phyloP scores from a whole-genome alignment of 2,329 filamentous ascomycete species.

The Cytospora piceae region DNA sequence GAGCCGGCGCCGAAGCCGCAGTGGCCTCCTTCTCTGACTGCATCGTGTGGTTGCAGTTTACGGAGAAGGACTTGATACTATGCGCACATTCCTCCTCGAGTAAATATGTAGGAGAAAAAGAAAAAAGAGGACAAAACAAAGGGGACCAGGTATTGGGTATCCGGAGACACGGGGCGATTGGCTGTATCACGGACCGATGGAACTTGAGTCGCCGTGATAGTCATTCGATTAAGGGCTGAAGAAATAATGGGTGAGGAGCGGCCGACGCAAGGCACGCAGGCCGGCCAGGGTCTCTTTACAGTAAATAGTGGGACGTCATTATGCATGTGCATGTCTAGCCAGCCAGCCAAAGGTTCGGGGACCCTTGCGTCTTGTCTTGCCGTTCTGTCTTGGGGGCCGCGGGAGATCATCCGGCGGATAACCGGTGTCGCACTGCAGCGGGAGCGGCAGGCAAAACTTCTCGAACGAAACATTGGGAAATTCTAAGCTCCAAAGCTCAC shows the following conservation, averaged over 20 bases:
- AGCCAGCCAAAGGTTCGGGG: too few relatives aligned
- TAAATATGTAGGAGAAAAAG: neutral
- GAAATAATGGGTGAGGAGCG: too few relatives aligned
- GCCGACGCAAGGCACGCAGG: too few relatives aligned
- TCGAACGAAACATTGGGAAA: neutral
- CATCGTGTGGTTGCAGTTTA: slow-evolving; percentile 35
- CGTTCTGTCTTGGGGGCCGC: neutral
- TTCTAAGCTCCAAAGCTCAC: neutral
- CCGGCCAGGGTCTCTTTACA: neutral
- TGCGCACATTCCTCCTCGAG: slow-evolving; percentile 14
- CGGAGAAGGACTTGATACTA: neutral
- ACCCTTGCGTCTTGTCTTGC: too few relatives aligned
- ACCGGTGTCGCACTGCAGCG: neutral
- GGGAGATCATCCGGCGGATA: neutral
- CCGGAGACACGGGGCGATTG: too few relatives aligned
- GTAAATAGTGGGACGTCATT: neutral
- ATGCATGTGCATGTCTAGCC: neutral
- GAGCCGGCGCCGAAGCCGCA: slow-evolving; percentile 30
- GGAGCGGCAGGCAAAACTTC: neutral
- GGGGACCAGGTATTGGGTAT: neutral
- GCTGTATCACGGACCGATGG: neutral
- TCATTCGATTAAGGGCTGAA: too few relatives aligned
- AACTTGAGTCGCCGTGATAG: too few relatives aligned
- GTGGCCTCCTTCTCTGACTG: slow-evolving; percentile 34
- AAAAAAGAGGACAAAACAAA: neutral